Conservation (phyloP, 1,284 basidiomycete species). For the Cutaneotrichosporon sp. region DNA sequence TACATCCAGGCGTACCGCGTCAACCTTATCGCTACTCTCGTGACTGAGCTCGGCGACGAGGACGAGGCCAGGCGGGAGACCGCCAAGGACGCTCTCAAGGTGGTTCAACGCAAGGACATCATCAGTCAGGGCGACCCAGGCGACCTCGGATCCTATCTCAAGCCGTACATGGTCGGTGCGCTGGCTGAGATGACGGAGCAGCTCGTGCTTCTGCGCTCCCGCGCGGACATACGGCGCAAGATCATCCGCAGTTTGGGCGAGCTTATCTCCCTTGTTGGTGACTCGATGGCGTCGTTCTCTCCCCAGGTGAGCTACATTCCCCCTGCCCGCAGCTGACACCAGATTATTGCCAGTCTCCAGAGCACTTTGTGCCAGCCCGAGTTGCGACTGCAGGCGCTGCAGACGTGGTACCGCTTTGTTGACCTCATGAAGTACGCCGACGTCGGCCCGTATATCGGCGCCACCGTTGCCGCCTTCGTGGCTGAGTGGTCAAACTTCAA, state of each 20-base stretch:
- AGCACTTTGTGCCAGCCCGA: conserved; percentile 71
- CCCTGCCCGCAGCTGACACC: conserved; percentile 17
- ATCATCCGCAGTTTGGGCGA: conserved; percentile 78
- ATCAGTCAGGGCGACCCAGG: conserved; percentile 28
- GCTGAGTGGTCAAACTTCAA: conserved; percentile 72
- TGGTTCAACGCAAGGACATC: conserved; percentile 61
- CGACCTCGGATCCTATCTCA: conserved; percentile 65
- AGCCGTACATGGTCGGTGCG: conserved; percentile 74
- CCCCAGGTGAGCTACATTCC: conserved; percentile 66
- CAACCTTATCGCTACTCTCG: conserved; percentile 70
- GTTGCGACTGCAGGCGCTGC: conserved; percentile 74
- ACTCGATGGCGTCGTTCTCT: conserved; percentile 69
- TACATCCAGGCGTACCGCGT: conserved; percentile 65
- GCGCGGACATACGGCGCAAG: conserved; percentile 65
- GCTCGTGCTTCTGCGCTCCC: conserved; percentile 71
- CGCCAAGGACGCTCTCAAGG: conserved; percentile 60
- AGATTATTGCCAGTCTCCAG: conserved; percentile 98
- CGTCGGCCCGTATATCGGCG: conserved; percentile 80
- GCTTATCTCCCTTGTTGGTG: conserved; percentile 71
- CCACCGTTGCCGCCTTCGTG: conserved; percentile 83
- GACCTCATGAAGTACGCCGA: conserved; percentile 69
- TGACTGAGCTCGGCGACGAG: conserved; percentile 71
- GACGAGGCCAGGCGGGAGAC: conserved; percentile 57
- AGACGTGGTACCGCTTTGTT: conserved; percentile 81
- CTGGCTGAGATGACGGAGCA: conserved; percentile 78